These are phyloP conservation scores for Pyrenophora graminea DNA, from an alignment of 2,329 filamentous ascomycete genomes.

Conservation along the genomic window DNA sequence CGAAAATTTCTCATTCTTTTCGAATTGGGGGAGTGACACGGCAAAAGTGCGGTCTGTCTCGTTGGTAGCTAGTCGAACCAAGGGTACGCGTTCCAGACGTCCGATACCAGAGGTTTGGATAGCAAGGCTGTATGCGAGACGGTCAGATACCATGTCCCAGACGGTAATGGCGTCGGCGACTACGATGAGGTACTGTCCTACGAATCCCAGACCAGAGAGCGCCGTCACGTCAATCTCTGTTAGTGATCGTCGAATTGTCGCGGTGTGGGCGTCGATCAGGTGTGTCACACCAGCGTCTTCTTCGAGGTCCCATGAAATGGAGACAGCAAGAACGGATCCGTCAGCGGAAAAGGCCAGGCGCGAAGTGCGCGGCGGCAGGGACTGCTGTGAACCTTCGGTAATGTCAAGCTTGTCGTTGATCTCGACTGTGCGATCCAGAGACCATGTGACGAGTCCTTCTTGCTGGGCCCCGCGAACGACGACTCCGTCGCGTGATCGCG, in stretches of 20 bases:
- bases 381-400: slow-evolving; percentile 28
- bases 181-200: slow-evolving; percentile 74
- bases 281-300: slow-evolving; percentile 67
- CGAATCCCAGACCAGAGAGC: slow-evolving; percentile 69
- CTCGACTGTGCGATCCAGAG: slow-evolving; percentile 62
- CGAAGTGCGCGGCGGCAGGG: slow-evolving; percentile 57
- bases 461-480: slow-evolving; percentile 58
- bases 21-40: slow-evolving; percentile 40
- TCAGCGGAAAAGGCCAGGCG: slow-evolving; percentile 70
- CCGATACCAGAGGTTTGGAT: slow-evolving; percentile 50
- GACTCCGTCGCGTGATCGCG: slow-evolving; percentile 69
- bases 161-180: slow-evolving; percentile 75
- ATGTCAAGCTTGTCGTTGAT: slow-evolving; percentile 47
- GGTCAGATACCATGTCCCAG: slow-evolving; percentile 82
- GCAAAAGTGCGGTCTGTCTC: slow-evolving; percentile 54
- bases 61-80: slow-evolving; percentile 71
- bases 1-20: slow-evolving; percentile 43
- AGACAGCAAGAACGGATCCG: slow-evolving; percentile 43
- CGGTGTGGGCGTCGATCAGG: slow-evolving; percentile 74
- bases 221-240: slow-evolving; percentile 69
- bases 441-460: slow-evolving; percentile 73
- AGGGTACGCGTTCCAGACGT: slow-evolving; percentile 47
- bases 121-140: slow-evolving; percentile 68
- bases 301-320: slow-evolving; percentile 39
- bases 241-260: slow-evolving; percentile 68